phyloP scores from a whole-genome alignment of 164 flowering plant species.

The Dillenia suffruticosa region DNA sequence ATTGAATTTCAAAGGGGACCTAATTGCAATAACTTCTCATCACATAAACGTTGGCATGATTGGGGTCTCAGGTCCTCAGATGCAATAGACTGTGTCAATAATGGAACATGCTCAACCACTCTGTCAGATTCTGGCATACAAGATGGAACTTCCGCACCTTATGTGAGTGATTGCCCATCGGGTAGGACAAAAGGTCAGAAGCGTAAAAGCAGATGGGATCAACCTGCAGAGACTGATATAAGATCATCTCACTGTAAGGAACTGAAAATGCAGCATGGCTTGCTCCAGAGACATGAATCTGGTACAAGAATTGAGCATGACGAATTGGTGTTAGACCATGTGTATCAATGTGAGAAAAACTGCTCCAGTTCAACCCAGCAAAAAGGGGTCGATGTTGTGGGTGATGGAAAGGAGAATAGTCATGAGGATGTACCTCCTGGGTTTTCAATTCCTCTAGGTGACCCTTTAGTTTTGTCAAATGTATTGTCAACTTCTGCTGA shows the following conservation, averaged over 20 bases:
- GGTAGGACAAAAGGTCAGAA: conserved; percentile 45
- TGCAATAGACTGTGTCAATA: conserved; percentile 23
- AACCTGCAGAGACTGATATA: conserved; percentile 30
- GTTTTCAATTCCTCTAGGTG: conserved; percentile 22
- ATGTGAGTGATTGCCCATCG: conserved; percentile 5
- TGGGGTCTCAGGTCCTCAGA: conserved; percentile 34
- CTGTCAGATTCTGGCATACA: conserved; percentile 15
- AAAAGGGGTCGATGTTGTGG: conserved; percentile 9
- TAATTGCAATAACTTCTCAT: conserved; percentile 22
- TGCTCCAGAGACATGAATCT: conserved; percentile 12
- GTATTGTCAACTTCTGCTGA: conserved; percentile 15
- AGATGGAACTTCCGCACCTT: conserved; percentile 20
- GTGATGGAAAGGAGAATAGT: conserved; percentile 11
- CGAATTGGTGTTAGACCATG: conserved; percentile 8
- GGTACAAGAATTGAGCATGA: conserved; percentile 8
- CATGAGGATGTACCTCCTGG: conserved; percentile 27
- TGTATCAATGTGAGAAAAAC: conserved; percentile 2
- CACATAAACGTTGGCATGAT: conserved; percentile 35
- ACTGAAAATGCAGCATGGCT: conserved; percentile 18
- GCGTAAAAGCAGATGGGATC: conserved; percentile 96
- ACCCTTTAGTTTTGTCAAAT: conserved; percentile 16
- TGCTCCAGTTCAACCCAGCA: conserved; percentile 4
- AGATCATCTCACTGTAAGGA: conserved; percentile 17
- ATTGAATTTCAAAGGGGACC: conserved; percentile 31
- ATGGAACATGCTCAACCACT: conserved; percentile 12